Base-by-base conservation (phyloP, 208 protist species). In the Trypanosoma platydactyli region DNA sequence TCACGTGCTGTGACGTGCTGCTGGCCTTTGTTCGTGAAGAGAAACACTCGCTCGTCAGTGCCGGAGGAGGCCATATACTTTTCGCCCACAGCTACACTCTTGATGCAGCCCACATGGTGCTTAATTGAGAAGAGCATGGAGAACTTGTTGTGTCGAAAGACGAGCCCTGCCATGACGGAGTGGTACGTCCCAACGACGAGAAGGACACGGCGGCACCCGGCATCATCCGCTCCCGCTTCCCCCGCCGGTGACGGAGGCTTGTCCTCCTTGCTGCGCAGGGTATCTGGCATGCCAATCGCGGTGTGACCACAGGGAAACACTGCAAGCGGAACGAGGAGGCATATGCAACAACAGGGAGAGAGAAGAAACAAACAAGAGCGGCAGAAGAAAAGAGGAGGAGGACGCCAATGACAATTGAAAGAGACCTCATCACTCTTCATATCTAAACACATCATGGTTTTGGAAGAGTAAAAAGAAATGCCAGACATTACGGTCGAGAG, bases 161-260 rank as follows among this genome's bases (percentile, higher is more conserved):
- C 63, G 35, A 93, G 74, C 16, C 87, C 87, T 2, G 77, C 79
- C 80, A 88, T 86, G 25, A 93, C 83, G 20, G 79, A 72, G 79
- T 93, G 84, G 61, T 87, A 93, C 22, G 84, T 91, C 55, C 87
- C 83, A 53, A 93, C 63, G 13, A 85, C 71, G 18, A 93, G 54
- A n/a, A 93, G 69, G 3, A 81, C 84, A 30, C 61, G 68, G 22
- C 64, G 73, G 73, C 78, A 83, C 15, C 40, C 53, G 5, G 15
- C 54, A 29, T 45, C 60, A 5, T 48, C 46, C 1, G 49, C 33
- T 38, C 5, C 33, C 33, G 5, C 33, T 38, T 38, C 33, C 5
- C 33, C 33, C 29, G 46, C 30, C 18, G 25, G 49, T 12, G 40
- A 40, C 18, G 25, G 68, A 33, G 40, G 20, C 5, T n/a, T 9